Percentiles rank a stretch among this genome's conserved stretches.
These are phyloP conservation scores for Chamaecyparis obtusa DNA, from an alignment of 75 land plant genomes.

Conservation along the genomic window DNA sequence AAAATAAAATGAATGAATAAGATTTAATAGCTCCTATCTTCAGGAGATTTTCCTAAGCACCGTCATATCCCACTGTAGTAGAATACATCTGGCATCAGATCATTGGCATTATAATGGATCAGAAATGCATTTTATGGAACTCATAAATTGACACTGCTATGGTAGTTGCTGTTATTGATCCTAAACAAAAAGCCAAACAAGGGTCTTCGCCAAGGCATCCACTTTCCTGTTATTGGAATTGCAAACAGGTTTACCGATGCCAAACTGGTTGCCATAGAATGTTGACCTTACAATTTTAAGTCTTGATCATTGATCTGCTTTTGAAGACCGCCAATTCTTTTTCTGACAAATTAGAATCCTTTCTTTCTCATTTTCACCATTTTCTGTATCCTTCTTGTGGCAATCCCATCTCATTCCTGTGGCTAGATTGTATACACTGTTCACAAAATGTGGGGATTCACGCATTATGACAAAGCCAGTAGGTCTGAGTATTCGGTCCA, in stretches of 20 bases:
- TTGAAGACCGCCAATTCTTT: slow-evolving; percentile 57
- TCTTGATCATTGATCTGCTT: slow-evolving; percentile 12
- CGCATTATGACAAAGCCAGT: slow-evolving; percentile 67
- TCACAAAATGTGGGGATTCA: slow-evolving; percentile 55
- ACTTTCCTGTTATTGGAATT: background rate
- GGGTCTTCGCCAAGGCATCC: background rate
- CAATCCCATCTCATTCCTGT: slow-evolving; percentile 72
- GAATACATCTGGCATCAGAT: slow-evolving; percentile 13
- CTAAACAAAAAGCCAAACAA: background rate
- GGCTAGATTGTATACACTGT: slow-evolving; percentile 38
- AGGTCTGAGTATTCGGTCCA: slow-evolving; percentile 73
- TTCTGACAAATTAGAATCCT: slow-evolving; percentile 75
- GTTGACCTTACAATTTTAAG: background rate
- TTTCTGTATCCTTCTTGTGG: slow-evolving; percentile 47
- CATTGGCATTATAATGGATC: slow-evolving; percentile 5
- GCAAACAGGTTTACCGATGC: background rate
- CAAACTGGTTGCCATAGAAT: slow-evolving; percentile 1
- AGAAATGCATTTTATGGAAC: background rate
- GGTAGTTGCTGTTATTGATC: background rate
- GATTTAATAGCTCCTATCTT: slow-evolving; percentile 6
- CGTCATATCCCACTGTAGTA: background rate
- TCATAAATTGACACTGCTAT: background rate
- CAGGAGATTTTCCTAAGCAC: background rate
- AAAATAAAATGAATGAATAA: slow-evolving; percentile 7
- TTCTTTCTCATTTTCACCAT: slow-evolving; percentile 45